Conservation (phyloP, 1,284 basidiomycete species). For the Ceratobasidium papillatum region DNA sequence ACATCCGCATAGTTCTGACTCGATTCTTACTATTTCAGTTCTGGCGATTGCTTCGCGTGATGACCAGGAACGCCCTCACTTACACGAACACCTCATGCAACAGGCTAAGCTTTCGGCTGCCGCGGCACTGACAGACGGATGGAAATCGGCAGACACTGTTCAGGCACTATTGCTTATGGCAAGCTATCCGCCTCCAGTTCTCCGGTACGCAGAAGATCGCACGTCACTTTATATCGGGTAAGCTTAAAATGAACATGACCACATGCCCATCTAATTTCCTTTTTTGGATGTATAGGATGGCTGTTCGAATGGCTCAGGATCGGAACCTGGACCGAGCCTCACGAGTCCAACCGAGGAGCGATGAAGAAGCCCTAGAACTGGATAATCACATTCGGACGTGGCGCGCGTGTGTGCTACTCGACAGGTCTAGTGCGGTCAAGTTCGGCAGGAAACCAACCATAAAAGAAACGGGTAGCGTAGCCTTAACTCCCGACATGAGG, state of each 20-base stretch:
- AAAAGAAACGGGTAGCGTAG: background rate
- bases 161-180: slow-evolving; percentile 27
- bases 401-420: slow-evolving; percentile 18
- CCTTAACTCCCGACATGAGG: background rate
- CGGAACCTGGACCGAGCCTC: slow-evolving; percentile 19
- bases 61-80: background rate
- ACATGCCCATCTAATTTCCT: slow-evolving; percentile 4
- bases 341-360: background rate
- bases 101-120: slow-evolving; percentile 31
- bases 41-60: slow-evolving; percentile 31
- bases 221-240: slow-evolving; percentile 29
- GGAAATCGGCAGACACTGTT: slow-evolving; percentile 24
- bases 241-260: background rate
- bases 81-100: slow-evolving; percentile 4
- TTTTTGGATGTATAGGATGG: slow-evolving; percentile 13
- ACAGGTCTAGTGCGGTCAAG: slow-evolving; percentile 13
- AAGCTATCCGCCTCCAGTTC: slow-evolving; percentile 26
- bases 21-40: background rate
- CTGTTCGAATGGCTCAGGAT: slow-evolving; percentile 23
- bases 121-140: slow-evolving; percentile 16
- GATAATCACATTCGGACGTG: slow-evolving; percentile 27
- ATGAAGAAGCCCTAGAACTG: background rate
- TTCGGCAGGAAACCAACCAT: slow-evolving; percentile 6
- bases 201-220: slow-evolving; percentile 22
- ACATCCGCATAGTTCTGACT: background rate